A percentile compares a stretch with the other conserved stretches of the same genome.
These are phyloP conservation scores for Fusarium sp. DNA, from an alignment of 2,329 filamentous ascomycete species.

Conservation along the genomic window DNA sequence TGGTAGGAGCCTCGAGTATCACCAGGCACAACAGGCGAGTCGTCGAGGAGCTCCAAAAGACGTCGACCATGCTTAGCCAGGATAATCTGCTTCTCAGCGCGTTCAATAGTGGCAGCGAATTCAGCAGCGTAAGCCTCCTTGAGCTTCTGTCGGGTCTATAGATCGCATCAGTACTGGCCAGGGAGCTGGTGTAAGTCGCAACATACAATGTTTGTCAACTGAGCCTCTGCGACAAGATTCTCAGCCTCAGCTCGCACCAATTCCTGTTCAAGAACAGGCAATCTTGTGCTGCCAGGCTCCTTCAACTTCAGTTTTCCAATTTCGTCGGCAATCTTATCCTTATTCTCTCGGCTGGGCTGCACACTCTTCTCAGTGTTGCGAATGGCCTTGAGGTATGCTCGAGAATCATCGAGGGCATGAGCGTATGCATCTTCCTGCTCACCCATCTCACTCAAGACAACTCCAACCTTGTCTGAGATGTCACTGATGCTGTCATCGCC, in stretches of 20 bases:
- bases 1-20: constrained; percentile 78
- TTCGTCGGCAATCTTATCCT: constrained; percentile 89
- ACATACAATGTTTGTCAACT: constrained; percentile 91
- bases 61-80: constrained; percentile 90
- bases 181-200: background rate
- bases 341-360: constrained; percentile 88
- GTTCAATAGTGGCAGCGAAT: constrained; percentile 91
- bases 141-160: constrained; percentile 92
- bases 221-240: constrained; percentile 94
- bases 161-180: constrained; percentile 19
- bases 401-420: constrained; percentile 86
- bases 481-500: constrained; percentile 88
- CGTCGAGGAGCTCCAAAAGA: constrained; percentile 86
- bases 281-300: constrained; percentile 84
- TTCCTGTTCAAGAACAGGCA: constrained; percentile 93
- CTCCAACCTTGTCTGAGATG: constrained; percentile 94
- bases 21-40: constrained; percentile 88
- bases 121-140: constrained; percentile 94
- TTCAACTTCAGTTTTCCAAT: constrained; percentile 92
- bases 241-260: constrained; percentile 95
- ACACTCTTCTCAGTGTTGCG: constrained; percentile 96
- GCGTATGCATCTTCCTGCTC: constrained; percentile 93
- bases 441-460: constrained; percentile 89
- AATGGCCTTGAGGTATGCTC: constrained; percentile 86
- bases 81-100: constrained; percentile 96